These are phyloP conservation scores for Phanerochaete sordida DNA, from an alignment of 768 basidiomycete genomes.

Conservation along the genomic window DNA sequence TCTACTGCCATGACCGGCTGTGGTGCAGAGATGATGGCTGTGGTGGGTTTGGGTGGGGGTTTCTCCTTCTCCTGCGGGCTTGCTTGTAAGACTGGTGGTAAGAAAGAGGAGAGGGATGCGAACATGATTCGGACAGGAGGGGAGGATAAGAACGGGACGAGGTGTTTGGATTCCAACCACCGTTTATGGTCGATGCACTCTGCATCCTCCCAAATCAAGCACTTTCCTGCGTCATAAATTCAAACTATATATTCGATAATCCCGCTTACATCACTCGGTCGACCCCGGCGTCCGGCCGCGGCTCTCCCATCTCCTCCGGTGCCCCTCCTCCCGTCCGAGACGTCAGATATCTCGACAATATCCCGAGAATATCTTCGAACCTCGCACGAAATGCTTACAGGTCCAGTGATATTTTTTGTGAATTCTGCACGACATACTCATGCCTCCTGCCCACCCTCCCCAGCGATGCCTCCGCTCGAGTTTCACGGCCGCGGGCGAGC, in stretches of 20 bases:
- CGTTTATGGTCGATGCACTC: neutral
- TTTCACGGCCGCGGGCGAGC: neutral
- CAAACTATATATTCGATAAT: neutral
- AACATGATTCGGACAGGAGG: constrained; percentile 36
- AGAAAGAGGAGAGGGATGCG: constrained; percentile 46
- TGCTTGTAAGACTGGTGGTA: constrained; percentile 45
- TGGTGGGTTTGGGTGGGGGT: neutral
- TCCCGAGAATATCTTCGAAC: too few species aligned
- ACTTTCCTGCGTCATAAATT: constrained; percentile 1
- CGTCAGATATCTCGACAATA: too few species aligned
- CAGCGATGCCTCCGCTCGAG: neutral
- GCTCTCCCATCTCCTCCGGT: too few species aligned
- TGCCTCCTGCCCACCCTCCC: too few species aligned
- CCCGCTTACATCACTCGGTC: neutral
- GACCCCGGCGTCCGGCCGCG: neutral
- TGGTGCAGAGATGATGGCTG: neutral
- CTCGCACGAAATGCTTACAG: too few species aligned
- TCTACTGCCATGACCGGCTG: constrained; percentile 15
- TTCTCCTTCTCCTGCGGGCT: constrained; percentile 17
- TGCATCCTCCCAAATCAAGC: neutral
- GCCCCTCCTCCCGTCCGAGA: too few species aligned
- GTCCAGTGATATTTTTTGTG: too few species aligned
- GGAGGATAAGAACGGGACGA: constrained; percentile 1
- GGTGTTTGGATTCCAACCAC: neutral
- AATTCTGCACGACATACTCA: too few species aligned